Evolutionary conservation across 163 green algal genomes (phyloP).

Genomic region (Scenedesmus sp.): DNA sequence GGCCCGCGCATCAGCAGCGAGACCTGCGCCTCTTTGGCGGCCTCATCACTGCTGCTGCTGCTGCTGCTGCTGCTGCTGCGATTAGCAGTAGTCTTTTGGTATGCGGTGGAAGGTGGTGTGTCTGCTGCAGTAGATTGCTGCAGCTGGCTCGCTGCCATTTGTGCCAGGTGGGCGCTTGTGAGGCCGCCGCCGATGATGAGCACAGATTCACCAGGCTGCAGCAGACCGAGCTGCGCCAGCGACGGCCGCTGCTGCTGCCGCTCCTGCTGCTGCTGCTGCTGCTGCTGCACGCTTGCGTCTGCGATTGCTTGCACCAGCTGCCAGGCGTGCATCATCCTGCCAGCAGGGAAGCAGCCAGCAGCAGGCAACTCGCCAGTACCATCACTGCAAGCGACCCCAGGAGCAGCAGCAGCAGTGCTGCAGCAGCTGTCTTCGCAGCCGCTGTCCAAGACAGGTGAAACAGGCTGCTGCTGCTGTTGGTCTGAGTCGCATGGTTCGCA

Average conservation of each 20-base stretch:
- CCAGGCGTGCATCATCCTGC: slow-evolving; percentile 41
- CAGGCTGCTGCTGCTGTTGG: neutral
- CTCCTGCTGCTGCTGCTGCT: slow-evolving; percentile 20
- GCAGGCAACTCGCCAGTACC: neutral
- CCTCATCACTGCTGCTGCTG: neutral
- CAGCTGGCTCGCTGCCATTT: neutral
- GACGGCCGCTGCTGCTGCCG: neutral
- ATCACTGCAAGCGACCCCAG: neutral
- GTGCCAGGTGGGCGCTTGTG: slow-evolving; percentile 33
- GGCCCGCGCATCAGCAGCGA: slow-evolving; percentile 20
- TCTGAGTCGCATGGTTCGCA: neutral
- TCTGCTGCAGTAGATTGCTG: neutral
- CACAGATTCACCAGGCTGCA: slow-evolving; percentile 40
- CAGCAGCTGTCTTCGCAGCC: neutral
- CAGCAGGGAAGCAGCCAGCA: slow-evolving; percentile 10
- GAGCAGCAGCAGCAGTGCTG: neutral
- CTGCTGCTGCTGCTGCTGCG: neutral
- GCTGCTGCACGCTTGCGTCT: neutral
- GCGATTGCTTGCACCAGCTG: slow-evolving; percentile 19
- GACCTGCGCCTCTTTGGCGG: neutral
- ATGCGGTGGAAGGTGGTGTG: neutral
- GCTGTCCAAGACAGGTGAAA: neutral
- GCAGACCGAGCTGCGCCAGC: slow-evolving; percentile 9
- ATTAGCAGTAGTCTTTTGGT: neutral
- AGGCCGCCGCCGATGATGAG: slow-evolving; percentile 42